Percentiles rank a stretch among this genome's conserved stretches.
Evolutionary conservation across 345 rosid genomes (phyloP).

Genomic region (Aquilaria sinensis): DNA sequence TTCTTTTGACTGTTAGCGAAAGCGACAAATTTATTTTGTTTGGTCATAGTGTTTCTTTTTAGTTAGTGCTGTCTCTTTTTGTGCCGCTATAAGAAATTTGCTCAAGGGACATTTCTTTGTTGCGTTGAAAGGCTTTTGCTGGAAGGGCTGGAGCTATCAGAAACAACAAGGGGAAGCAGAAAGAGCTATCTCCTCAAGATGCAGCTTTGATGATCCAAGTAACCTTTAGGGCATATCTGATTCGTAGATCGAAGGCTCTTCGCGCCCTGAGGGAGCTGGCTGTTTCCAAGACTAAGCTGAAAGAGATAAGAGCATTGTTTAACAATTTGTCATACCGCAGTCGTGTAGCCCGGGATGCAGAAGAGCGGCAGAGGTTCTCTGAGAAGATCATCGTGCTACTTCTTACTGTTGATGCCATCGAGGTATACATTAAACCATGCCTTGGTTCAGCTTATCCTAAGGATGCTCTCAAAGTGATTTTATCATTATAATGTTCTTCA

Average conservation of each 20-base stretch:
- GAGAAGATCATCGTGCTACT: slow-evolving; percentile 90
- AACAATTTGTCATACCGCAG: slow-evolving; percentile 80
- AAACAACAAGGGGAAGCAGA: slow-evolving; percentile 62
- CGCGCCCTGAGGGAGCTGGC: slow-evolving; percentile 94
- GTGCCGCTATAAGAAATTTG: neutral
- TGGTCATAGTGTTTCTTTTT: neutral
- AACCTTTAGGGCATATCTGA: slow-evolving; percentile 71
- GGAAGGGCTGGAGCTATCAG: slow-evolving; percentile 54
- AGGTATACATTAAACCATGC: slow-evolving; percentile 39
- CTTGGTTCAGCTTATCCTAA: too few relatives aligned
- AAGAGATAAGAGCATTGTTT: slow-evolving; percentile 75
- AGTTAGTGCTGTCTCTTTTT: neutral
- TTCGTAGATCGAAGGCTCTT: slow-evolving; percentile 69
- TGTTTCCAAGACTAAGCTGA: slow-evolving; percentile 79
- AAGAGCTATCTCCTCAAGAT: slow-evolving; percentile 67
- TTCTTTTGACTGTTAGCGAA: neutral
- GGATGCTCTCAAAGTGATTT: too few relatives aligned
- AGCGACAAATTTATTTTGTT: neutral
- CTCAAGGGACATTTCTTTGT: neutral
- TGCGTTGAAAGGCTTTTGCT: slow-evolving; percentile 56
- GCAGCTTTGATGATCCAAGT: slow-evolving; percentile 85
- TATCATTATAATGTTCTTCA: too few relatives aligned
- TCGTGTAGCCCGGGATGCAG: slow-evolving; percentile 62
- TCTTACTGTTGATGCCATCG: slow-evolving; percentile 89
- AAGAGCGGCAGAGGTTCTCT: slow-evolving; percentile 74